Evolutionary conservation across 2,329 filamentous ascomycete genomes (phyloP).

Genomic region (Elsinoe fawcettii): DNA sequence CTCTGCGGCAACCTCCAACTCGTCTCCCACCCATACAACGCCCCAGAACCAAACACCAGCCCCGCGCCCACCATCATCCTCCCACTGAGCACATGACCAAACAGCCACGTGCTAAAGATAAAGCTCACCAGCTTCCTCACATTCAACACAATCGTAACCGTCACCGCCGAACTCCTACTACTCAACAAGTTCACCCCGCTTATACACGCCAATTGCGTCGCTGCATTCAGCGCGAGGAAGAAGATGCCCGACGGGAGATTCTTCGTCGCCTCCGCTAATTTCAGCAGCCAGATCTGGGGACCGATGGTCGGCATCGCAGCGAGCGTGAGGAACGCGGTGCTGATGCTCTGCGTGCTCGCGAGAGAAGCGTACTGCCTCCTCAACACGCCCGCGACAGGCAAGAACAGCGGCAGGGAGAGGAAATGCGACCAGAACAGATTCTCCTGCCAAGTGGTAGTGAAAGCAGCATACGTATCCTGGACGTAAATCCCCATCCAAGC

Average conservation of each 20-base stretch:
- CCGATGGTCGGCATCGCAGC: slow-evolving; percentile 17
- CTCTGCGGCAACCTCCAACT: slow-evolving; percentile 38
- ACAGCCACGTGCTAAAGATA: slow-evolving; percentile 84
- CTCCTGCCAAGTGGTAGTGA: slow-evolving; percentile 88
- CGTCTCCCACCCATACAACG: slow-evolving; percentile 74
- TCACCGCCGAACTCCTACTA: slow-evolving; percentile 79
- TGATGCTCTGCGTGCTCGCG: slow-evolving; percentile 54
- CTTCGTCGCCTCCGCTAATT: slow-evolving; percentile 23
- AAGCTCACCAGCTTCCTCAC: slow-evolving; percentile 90
- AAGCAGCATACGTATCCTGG: slow-evolving; percentile 76
- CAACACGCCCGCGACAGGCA: slow-evolving; percentile 62
- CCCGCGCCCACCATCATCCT: slow-evolving; percentile 74
- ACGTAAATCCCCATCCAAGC: slow-evolving; percentile 94
- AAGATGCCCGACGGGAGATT: slow-evolving; percentile 58
- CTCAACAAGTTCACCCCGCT: slow-evolving; percentile 92
- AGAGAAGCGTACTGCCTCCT: slow-evolving; percentile 56
- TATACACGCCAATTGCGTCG: slow-evolving; percentile 92
- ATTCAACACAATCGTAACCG: slow-evolving; percentile 93
- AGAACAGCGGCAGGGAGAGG: slow-evolving; percentile 67
- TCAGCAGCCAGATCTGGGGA: slow-evolving; percentile 26
- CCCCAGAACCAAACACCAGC: slow-evolving; percentile 86
- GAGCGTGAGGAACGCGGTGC: slow-evolving; percentile 25
- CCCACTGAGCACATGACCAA: slow-evolving; percentile 71
- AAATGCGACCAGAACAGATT: slow-evolving; percentile 89
- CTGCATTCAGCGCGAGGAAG: slow-evolving; percentile 65